These are phyloP conservation scores for Porcisia deanei DNA, from an alignment of 208 protist species.

Conservation along the genomic window DNA sequence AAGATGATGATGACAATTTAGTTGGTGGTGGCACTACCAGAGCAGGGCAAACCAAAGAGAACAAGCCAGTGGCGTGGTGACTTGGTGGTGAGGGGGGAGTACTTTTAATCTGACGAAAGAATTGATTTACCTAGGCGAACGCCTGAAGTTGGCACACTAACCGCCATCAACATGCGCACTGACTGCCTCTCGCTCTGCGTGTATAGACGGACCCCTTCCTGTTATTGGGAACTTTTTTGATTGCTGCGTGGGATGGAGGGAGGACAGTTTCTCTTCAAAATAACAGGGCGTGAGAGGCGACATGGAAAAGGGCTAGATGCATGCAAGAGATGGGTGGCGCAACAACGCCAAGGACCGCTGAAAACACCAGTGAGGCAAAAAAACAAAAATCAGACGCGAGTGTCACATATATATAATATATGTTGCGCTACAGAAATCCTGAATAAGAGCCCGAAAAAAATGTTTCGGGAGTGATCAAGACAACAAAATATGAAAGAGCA, in stretches of 20 bases:
- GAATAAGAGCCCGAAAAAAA: too few species aligned
- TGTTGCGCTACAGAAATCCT: not conserved
- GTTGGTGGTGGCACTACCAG: not conserved
- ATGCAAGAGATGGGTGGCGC: not conserved
- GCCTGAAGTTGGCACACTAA: not conserved
- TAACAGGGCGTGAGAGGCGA: not conserved
- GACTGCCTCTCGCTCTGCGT: not conserved
- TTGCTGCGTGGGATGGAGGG: not conserved
- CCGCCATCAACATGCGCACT: not conserved
- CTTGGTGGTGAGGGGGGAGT: too few species aligned
- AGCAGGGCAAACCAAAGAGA: not conserved
- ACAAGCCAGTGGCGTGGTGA: not conserved
- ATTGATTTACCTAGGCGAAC: too few species aligned
- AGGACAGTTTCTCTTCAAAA: not conserved
- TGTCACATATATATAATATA: not conserved
- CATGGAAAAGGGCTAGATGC: not conserved
- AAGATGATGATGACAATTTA: conserved; percentile 8
- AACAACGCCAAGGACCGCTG: not conserved
- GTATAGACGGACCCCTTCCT: not conserved
- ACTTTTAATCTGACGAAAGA: too few species aligned
- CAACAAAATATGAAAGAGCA: not conserved
- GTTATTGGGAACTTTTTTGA: not conserved
- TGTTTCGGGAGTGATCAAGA: too few species aligned
- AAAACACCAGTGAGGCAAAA: not conserved
- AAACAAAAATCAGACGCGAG: not conserved